phyloP scores from a whole-genome alignment of 2,329 filamentous ascomycete species.

The Fusarium mexicanum region DNA sequence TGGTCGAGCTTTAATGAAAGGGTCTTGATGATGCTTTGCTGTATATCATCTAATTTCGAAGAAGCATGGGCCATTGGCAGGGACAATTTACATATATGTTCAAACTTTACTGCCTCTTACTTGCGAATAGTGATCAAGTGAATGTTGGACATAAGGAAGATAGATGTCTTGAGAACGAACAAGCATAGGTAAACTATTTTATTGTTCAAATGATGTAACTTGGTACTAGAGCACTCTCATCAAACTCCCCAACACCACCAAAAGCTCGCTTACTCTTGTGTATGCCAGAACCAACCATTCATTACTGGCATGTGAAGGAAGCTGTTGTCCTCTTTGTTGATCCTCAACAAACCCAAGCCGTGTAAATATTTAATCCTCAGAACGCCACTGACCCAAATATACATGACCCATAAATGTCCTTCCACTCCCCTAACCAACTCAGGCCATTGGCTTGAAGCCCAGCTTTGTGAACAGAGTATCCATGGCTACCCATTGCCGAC shows the following conservation, averaged over 20 bases:
- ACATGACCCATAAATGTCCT: background rate
- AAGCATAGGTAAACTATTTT: background rate
- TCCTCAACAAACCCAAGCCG: slow-evolving; percentile 1
- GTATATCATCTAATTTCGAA: slow-evolving; percentile 45
- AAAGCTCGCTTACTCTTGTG: slow-evolving; percentile 3
- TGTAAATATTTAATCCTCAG: background rate
- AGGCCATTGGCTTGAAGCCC: slow-evolving; percentile 58
- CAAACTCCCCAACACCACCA: slow-evolving; percentile 17
- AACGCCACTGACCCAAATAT: slow-evolving; percentile 28
- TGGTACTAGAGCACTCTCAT: background rate
- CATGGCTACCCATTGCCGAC: slow-evolving; percentile 93
- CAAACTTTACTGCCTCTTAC: slow-evolving; percentile 6
- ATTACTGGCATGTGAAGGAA: background rate
- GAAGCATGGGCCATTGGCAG: slow-evolving; percentile 36
- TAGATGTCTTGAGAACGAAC: background rate
- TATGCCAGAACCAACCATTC: background rate
- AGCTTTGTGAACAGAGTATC: slow-evolving; percentile 81
- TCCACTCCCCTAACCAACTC: background rate
- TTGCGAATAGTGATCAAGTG: background rate
- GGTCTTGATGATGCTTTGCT: slow-evolving; percentile 39
- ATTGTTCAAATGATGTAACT: background rate
- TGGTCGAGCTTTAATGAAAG: slow-evolving; percentile 34
- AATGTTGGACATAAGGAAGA: background rate
- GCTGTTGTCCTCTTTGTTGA: background rate
- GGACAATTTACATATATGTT: slow-evolving; percentile 40